Conservation (phyloP, 1,139 yeast genomes). For the Protomyces gravidus region DNA sequence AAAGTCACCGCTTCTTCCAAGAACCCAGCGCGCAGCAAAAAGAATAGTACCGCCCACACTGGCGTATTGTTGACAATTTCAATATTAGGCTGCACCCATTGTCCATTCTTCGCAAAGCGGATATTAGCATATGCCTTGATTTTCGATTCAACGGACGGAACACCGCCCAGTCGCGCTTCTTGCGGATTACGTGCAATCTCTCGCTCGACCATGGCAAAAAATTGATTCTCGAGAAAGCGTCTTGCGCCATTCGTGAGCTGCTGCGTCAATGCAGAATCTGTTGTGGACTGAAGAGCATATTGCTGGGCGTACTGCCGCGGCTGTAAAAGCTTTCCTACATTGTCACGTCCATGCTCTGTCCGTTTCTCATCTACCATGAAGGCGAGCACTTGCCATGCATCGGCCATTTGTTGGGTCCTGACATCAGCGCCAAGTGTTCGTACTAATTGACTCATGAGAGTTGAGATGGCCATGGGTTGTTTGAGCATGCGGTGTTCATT, state of each 20-base stretch:
- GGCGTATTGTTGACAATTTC: slow-evolving; percentile 72
- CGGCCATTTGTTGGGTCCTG: slow-evolving; percentile 40
- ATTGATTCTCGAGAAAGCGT: slow-evolving; percentile 68
- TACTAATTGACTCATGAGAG: slow-evolving; percentile 14
- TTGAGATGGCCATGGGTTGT: slow-evolving; percentile 14
- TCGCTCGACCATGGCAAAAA: slow-evolving; percentile 66
- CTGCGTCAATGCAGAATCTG: slow-evolving; percentile 38
- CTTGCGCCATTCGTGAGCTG: slow-evolving; percentile 57
- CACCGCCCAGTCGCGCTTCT: slow-evolving; percentile 53
- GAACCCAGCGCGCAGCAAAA: slow-evolving; percentile 78
- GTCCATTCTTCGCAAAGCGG: slow-evolving; percentile 44
- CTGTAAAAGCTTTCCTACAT: slow-evolving; percentile 37
- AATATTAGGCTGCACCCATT: slow-evolving; percentile 51
- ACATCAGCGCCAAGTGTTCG: slow-evolving; percentile 12
- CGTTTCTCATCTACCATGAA: slow-evolving; percentile 37
- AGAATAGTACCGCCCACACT: slow-evolving; percentile 86
- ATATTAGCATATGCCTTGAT: slow-evolving; percentile 59
- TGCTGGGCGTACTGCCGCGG: slow-evolving; percentile 50
- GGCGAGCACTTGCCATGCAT: slow-evolving; percentile 41
- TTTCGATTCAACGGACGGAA: slow-evolving; percentile 69
- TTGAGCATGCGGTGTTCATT: slow-evolving; percentile 19
- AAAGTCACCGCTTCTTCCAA: slow-evolving; percentile 68
- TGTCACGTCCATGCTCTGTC: slow-evolving; percentile 35
- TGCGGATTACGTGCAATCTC: slow-evolving; percentile 62
- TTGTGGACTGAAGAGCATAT: slow-evolving; percentile 39